Conservation (phyloP, 2,329 filamentous ascomycete species). For the Fusarium sp. region DNA sequence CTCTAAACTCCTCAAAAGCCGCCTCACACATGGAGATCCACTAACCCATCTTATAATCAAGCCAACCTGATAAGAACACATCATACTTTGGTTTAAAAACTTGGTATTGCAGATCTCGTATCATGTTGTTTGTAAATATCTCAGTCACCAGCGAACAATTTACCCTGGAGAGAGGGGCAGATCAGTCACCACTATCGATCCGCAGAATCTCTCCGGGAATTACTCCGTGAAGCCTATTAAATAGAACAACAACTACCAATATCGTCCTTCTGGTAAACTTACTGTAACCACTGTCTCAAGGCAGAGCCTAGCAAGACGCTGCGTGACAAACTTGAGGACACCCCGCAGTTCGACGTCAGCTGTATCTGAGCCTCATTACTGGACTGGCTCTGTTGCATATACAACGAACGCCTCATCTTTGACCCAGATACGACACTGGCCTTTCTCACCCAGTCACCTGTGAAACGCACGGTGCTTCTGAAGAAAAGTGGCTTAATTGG, state of each 20-base stretch:
- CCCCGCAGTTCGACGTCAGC: conserved; percentile 17
- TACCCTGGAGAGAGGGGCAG: conserved; percentile 35
- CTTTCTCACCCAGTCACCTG: neutral
- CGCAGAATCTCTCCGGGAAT: conserved; percentile 46
- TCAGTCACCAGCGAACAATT: conserved; percentile 25
- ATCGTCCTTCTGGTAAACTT: neutral
- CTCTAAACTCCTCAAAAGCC: neutral
- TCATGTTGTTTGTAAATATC: conserved; percentile 6
- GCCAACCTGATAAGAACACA: neutral
- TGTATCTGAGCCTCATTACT: conserved; percentile 12
- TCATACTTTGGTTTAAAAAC: neutral
- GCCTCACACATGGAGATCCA: neutral
- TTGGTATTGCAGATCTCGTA: conserved; percentile 10
- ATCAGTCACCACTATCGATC: conserved; percentile 24
- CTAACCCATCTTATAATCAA: neutral
- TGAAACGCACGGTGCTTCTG: neutral
- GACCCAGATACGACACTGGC: neutral
- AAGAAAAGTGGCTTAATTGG: conserved; percentile 9
- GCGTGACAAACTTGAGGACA: neutral
- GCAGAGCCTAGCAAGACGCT: conserved; percentile 4
- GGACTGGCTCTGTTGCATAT: neutral
- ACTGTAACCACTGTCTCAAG: conserved; percentile 1
- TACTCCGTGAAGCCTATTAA: conserved; percentile 46
- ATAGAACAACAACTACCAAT: conserved; percentile 25
- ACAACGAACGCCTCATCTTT: neutral